phyloP scores from a whole-genome alignment of 805 yeast genomes.

The Candida odintsovae region DNA sequence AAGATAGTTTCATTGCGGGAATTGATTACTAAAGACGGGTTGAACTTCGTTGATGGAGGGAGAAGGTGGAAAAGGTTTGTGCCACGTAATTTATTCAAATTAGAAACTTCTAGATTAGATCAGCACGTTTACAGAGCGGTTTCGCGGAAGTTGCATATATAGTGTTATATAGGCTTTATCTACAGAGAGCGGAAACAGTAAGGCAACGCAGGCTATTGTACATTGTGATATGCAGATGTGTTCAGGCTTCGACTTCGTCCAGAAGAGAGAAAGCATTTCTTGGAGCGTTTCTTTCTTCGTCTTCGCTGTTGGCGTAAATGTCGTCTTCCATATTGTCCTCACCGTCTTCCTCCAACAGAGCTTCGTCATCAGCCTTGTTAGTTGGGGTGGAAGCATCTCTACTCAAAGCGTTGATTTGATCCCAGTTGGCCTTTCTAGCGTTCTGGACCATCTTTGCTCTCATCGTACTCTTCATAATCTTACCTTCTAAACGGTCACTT shows the following conservation, averaged over 20 bases:
- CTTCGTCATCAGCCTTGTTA: background rate
- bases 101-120: no score
- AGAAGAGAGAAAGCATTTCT: conserved; percentile 26
- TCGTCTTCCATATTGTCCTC: conserved; percentile 21
- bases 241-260: conserved; percentile 15
- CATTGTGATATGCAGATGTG: background rate
- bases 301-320: conserved; percentile 16
- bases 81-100: background rate
- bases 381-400: conserved; percentile 18
- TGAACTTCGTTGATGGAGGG: no score
- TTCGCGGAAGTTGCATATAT: background rate
- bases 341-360: conserved; percentile 7
- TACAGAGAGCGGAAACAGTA: no score
- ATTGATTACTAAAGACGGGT: background rate
- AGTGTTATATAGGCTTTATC: no score
- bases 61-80: background rate
- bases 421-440: conserved; percentile 71
- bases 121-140: no score
- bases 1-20: conserved; percentile 18
- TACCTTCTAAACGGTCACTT: conserved; percentile 51
- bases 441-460: conserved; percentile 58
- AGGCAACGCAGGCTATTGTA: background rate
- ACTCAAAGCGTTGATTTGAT: conserved; percentile 48
- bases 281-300: conserved; percentile 1
- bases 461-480: conserved; percentile 57